These are phyloP conservation scores for Sarocladiaceae sp. DNA, from an alignment of 2,329 filamentous ascomycete genomes.

Conservation along the genomic window DNA sequence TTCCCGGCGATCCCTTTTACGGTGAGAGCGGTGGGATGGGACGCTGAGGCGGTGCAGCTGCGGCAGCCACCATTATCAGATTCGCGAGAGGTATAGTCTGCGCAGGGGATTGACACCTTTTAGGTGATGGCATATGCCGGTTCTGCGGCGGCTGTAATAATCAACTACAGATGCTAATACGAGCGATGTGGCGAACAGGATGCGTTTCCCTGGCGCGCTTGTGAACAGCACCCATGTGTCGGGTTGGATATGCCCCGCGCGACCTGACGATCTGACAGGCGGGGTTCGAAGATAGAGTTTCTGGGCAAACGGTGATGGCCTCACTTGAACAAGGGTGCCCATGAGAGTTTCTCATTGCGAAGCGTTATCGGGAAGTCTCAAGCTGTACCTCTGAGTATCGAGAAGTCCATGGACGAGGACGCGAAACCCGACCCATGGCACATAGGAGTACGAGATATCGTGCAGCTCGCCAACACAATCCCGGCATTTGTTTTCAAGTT, in stretches of 20 bases:
- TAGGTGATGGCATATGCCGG: neutral
- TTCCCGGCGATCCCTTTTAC: slow-evolving; percentile 7
- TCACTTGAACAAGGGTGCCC: slow-evolving; percentile 1
- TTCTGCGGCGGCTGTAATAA: no score
- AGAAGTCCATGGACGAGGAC: no score
- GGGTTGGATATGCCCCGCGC: neutral
- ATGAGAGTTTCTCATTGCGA: no score
- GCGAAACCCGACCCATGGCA: no score
- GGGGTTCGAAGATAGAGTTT: slow-evolving; percentile 5
- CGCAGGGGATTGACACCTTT: neutral
- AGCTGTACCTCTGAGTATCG: no score
- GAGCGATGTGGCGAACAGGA: slow-evolving; percentile 5
- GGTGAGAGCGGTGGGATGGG: slow-evolving; percentile 10
- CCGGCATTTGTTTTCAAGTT: neutral
- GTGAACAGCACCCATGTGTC: neutral
- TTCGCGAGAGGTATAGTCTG: neutral
- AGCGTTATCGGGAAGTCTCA: no score
- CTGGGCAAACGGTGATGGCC: slow-evolving; percentile 8
- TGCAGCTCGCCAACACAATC: neutral
- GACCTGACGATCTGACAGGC: slow-evolving; percentile 5
- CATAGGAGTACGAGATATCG: neutral
- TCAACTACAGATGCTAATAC: neutral
- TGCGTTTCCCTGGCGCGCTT: slow-evolving; percentile 1
- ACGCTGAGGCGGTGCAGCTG: slow-evolving; percentile 9
- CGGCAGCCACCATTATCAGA: neutral